Base-by-base conservation (phyloP, 2,329 filamentous ascomycete species). In the Elsinoe arachidis region DNA sequence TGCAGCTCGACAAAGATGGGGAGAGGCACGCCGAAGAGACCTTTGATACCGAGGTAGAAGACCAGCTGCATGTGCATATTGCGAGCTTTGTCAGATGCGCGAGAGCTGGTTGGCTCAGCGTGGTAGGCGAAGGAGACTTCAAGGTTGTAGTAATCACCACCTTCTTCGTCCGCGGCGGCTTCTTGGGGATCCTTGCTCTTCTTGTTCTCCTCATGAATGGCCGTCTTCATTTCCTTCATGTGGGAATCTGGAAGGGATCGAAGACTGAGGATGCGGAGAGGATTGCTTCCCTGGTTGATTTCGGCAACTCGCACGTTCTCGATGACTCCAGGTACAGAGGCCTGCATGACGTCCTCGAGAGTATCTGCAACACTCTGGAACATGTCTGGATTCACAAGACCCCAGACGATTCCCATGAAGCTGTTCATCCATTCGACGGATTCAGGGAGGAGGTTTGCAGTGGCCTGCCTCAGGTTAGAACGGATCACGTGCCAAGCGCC, bases 31-130 rank as follows among this genome's bases (percentile, higher is more conserved):
- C 91, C 91, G 63, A 96, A 93, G 4, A 96, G 77, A 0, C 91
- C 91, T 67, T 88, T 90, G 67, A 95, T 76, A 58, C 93, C 93
- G 1, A 97, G 80, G 63, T 96, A 97, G 70, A 99, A 97, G 7
- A 96, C 83, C 12, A 97, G 74, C 66, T 95, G 87, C 90, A 96
- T 96, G 66, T 95, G 91, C 89, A 96, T 96, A 69, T 96, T 97
- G 63, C 87, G 83, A 5, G 90, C 90, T 71, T 91, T 93, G 46
- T 88, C 86, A 2, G 88, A 86, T 12, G 90, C 80, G 49, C 85
- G 81, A 58, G 78, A 77, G 4, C 82, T 79, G 2, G 82, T 85
- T 11, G 90, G 90, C 68, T 86, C 84, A 9, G 92, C 89, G 67
- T 96, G 90, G 69, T 96, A 96, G 1, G 91, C 91, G 66, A 96